phyloP scores from a whole-genome alignment of 495 filamentous ascomycete species.

The Pseudomonodictys pantanalensis region DNA sequence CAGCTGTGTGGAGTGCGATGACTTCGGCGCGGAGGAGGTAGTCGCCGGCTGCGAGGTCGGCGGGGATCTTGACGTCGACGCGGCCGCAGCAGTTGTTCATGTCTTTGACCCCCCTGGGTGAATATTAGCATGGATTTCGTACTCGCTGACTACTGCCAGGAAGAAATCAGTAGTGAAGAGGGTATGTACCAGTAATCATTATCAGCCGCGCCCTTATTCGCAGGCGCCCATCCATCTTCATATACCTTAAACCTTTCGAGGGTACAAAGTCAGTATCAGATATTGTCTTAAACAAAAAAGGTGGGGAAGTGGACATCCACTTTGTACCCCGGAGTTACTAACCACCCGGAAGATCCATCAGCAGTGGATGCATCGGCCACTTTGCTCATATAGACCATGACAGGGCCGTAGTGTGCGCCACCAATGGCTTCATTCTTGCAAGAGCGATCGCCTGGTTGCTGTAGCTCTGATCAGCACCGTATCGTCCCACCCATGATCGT shows the following conservation, averaged over 20 bases:
- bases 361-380: slow-evolving; percentile 33
- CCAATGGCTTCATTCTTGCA: slow-evolving; percentile 41
- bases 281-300: no score
- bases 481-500: neutral
- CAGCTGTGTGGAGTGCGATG: slow-evolving; percentile 45
- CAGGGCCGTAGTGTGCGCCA: slow-evolving; percentile 27
- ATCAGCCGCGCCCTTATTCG: slow-evolving; percentile 33
- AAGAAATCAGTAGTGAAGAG: no score
- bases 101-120: slow-evolving; percentile 36
- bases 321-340: no score
- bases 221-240: slow-evolving; percentile 32
- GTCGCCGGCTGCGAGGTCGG: slow-evolving; percentile 33
- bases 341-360: slow-evolving; percentile 42
- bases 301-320: no score
- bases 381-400: slow-evolving; percentile 38
- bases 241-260: slow-evolving; percentile 23
- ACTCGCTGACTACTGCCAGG: no score
- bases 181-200: slow-evolving; percentile 27
- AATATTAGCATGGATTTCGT: no score
- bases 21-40: slow-evolving; percentile 35
- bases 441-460: slow-evolving; percentile 21
- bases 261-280: neutral
- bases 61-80: slow-evolving; percentile 49
- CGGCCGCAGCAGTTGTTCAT: slow-evolving; percentile 39
- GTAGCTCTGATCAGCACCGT: neutral